Conservation (phyloP, 257 asterid genomes). For the Gentiana macrophylla region DNA sequence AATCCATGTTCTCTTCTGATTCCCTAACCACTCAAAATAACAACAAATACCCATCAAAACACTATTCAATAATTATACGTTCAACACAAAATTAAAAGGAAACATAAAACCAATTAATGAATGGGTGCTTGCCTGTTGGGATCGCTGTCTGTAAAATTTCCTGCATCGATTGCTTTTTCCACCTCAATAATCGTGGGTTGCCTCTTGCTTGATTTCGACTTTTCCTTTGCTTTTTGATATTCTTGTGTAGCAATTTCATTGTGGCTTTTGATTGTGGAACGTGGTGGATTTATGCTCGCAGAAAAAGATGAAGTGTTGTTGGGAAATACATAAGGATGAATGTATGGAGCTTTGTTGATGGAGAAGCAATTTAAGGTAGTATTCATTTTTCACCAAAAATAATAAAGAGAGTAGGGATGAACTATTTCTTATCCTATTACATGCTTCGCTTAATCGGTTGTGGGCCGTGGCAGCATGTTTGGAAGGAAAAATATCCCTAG, state of each 20-base stretch:
- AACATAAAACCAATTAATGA: background rate
- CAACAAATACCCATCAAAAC: background rate
- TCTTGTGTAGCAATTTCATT: conserved; percentile 5
- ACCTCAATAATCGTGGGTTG: conserved; percentile 56
- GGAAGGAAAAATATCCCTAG: too few relatives aligned
- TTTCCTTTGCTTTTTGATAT: conserved; percentile 5
- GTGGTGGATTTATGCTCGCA: conserved; percentile 1
- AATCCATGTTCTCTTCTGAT: conserved; percentile 20
- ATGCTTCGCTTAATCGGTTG: too few relatives aligned
- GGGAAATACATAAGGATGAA: conserved; percentile 31
- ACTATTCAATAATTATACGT: background rate
- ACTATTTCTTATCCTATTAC: too few relatives aligned
- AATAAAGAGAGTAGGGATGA: too few relatives aligned
- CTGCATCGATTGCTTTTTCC: conserved; percentile 78
- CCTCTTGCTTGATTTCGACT: conserved; percentile 15
- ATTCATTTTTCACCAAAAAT: conserved; percentile 14
- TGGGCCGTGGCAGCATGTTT: too few relatives aligned
- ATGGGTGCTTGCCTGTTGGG: conserved; percentile 23
- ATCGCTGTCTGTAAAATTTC: conserved; percentile 50
- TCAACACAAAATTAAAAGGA: too few relatives aligned
- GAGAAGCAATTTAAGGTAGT: conserved; percentile 36
- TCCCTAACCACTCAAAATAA: conserved; percentile 20
- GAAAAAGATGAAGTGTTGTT: conserved; percentile 21
- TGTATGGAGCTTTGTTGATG: conserved; percentile 19
- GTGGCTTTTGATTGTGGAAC: background rate